Evolutionary conservation across 441 rosid genomes (phyloP).

Genomic region (Pelargonium fulgidum): DNA sequence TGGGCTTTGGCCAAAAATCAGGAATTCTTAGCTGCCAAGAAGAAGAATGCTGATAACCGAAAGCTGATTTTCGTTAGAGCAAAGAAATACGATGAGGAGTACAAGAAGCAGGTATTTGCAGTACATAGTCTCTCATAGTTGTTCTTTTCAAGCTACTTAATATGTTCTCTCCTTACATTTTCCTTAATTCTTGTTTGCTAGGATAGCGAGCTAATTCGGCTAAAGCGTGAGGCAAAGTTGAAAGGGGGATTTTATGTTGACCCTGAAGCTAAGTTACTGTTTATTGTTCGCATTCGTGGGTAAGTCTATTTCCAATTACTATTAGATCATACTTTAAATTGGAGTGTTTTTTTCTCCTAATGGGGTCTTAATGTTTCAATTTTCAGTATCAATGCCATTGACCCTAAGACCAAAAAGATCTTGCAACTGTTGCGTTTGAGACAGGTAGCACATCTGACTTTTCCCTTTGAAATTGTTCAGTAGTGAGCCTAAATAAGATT

Average conservation of each 20-base stretch:
- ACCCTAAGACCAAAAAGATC: conserved; percentile 67
- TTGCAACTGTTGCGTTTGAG: conserved; percentile 66
- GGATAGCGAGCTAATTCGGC: conserved; percentile 48
- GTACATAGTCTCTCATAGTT: background rate
- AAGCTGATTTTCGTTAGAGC: conserved; percentile 49
- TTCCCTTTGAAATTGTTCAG: background rate
- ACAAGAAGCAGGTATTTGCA: conserved; percentile 33
- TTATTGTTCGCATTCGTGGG: conserved; percentile 76
- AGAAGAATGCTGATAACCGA: conserved; percentile 43
- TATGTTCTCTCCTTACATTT: background rate
- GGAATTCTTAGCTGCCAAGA: conserved; percentile 33
- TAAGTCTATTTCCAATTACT: conserved; percentile 21
- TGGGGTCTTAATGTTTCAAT: background rate
- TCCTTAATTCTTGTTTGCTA: background rate
- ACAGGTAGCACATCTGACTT: conserved; percentile 38
- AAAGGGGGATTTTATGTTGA: conserved; percentile 80
- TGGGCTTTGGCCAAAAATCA: conserved; percentile 55
- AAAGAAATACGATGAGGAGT: conserved; percentile 48
- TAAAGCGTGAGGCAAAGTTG: conserved; percentile 76
- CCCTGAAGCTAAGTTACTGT: conserved; percentile 78
- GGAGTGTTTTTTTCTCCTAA: background rate
- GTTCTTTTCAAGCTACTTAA: background rate
- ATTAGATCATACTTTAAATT: background rate
- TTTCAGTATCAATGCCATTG: conserved; percentile 71
- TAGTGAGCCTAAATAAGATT: too few species aligned